Evolutionary conservation across 1,139 yeast species (phyloP), one percentile per base, ranked within the genome.

Genomic region (Zhuliangozyma blackwelliae): DNA sequence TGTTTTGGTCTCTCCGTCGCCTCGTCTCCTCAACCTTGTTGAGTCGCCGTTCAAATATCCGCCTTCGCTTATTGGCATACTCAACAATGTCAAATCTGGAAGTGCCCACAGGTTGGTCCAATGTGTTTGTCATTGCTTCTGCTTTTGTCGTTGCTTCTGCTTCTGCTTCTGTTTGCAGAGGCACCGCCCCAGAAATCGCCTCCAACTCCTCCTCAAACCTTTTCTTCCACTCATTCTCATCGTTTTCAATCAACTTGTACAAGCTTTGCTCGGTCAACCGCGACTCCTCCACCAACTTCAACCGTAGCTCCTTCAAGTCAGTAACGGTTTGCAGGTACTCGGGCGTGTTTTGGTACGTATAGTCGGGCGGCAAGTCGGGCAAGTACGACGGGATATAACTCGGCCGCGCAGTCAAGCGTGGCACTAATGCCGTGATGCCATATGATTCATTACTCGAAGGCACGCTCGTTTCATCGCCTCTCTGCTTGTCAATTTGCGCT

Each of bases 361-460:
- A 94, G 51, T 87, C 96, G 0, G 97, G 96, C 1, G 97, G 97
- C 28, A 89, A 68, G 19, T 79, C 80, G 0, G 97, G 97, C 51
- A 90, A 64, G 79, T 88, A 88, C 5, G 63, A 51, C 0, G 95
- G 95, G 5, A 86, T 72, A 47, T 79, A 77, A 2, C 55, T 52
- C n/a, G 79, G 79, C 29, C 68, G 59, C 16, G 59, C 52, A 23
- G 72, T 64, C 10, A 70, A 65, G 12, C 80, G 68, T 0, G 92
- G 85, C 7, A 80, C 72, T 28, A 79, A 61, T 34, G 66, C 65
- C 2, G 76, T 62, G 5, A 77, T 67, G 41, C 74, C 77, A 36
- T 75, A 72, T 26, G 66, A 67, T 40, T 78, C 75, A 34, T 70
- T 67, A 29, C 56, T 48, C 3, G 65, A 56, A 5, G 7, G 7